These are phyloP conservation scores for Lichtheimia corymbifera DNA, from an alignment of 371 early-diverging fungal genomes.

Conservation along the genomic window DNA sequence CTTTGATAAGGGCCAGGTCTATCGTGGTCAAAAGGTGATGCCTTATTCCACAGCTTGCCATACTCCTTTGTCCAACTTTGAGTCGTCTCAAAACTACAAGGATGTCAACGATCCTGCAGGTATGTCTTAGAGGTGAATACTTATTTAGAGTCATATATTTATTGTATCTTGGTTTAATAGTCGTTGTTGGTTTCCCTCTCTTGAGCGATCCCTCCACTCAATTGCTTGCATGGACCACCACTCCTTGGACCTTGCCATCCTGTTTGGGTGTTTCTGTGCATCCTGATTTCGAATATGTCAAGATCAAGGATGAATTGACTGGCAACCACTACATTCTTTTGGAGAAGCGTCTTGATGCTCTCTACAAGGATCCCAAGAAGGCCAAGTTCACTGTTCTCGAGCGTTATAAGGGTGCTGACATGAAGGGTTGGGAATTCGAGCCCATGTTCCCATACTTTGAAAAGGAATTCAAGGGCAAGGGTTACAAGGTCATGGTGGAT, in stretches of 20 bases:
- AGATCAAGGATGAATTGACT: constrained; percentile 85
- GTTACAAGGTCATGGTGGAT: constrained; percentile 90
- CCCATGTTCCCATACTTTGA: constrained; percentile 94
- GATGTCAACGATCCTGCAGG: constrained; percentile 97
- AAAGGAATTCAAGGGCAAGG: constrained; percentile 69
- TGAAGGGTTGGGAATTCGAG: constrained; percentile 90
- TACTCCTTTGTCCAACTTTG: constrained; percentile 99
- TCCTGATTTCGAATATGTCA: constrained; percentile 93
- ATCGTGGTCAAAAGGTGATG: constrained; percentile 96
- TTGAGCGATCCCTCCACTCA: constrained; percentile 76
- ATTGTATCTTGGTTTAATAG: constrained; percentile 24
- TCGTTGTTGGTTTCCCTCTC: constrained; percentile 96
- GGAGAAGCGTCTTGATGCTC: constrained; percentile 78
- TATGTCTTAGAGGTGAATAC: constrained; percentile 23
- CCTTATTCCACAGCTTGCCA: constrained; percentile 98
- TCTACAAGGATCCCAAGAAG: constrained; percentile 96
- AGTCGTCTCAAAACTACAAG: constrained; percentile 99
- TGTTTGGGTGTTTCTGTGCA: constrained; percentile 96
- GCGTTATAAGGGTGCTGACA: constrained; percentile 79
- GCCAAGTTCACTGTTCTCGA: constrained; percentile 89
- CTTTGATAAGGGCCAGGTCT: constrained; percentile 95
- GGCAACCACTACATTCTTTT: constrained; percentile 86
- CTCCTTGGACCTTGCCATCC: constrained; percentile 99
- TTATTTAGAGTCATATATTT: neutral
- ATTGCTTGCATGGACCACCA: constrained; percentile 99